A percentile compares a stretch with the other conserved stretches of the same genome.
These are phyloP conservation scores for Gossypium turneri DNA, from an alignment of 345 rosid species.

Conservation along the genomic window DNA sequence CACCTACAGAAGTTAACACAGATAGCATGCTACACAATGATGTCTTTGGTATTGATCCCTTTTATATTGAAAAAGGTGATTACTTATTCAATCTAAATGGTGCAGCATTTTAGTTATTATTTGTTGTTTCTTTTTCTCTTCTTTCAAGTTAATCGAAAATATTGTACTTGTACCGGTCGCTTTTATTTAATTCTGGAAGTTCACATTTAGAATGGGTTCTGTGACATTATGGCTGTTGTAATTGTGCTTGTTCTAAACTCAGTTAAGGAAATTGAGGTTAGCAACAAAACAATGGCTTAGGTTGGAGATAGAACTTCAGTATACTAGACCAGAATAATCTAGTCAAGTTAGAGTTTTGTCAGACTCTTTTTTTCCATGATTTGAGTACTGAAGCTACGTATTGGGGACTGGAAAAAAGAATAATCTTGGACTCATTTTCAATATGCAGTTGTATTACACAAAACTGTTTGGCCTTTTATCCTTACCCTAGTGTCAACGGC, in stretches of 20 bases:
- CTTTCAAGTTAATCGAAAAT: not conserved
- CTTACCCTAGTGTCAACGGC: not conserved
- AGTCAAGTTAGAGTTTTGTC: not conserved
- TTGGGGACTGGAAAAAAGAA: not conserved
- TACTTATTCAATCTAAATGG: not conserved
- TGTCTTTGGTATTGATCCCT: constrained; percentile 68
- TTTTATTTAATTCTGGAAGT: not conserved
- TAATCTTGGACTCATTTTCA: not conserved
- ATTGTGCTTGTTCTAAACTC: not conserved
- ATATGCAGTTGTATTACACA: not conserved
- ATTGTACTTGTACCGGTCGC: not conserved
- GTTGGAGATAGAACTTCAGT: not conserved
- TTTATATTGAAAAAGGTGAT: constrained; percentile 74
- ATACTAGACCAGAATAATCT: not conserved
- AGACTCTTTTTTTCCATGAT: not conserved
- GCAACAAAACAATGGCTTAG: not conserved
- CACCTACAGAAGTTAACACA: constrained; percentile 27
- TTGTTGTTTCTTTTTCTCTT: no score
- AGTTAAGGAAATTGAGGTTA: not conserved
- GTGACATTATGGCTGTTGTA: not conserved
- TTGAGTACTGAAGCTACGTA: not conserved
- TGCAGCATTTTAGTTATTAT: not conserved
- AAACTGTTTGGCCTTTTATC: not conserved
- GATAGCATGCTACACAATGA: constrained; percentile 44
- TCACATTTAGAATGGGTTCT: not conserved